Conservation (phyloP, 768 basidiomycete genomes). For the Mycena vulgaris region DNA sequence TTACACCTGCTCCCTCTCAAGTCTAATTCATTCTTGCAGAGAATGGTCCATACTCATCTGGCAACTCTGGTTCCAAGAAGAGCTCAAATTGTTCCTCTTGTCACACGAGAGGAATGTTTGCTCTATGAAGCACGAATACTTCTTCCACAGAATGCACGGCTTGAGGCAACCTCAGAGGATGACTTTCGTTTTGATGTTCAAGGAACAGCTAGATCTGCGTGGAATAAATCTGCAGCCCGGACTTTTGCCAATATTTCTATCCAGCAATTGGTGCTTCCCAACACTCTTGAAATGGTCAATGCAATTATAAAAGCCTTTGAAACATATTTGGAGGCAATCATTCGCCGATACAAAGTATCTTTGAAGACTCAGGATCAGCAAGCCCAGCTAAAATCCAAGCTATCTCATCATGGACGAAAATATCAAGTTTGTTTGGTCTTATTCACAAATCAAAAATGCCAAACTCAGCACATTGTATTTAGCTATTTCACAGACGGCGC, state of each 20-base stretch:
- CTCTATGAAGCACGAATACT: neutral
- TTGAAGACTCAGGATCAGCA: neutral
- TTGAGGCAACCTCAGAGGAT: slow-evolving; percentile 13
- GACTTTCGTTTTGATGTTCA: slow-evolving; percentile 21
- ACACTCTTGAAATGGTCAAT: slow-evolving; percentile 7
- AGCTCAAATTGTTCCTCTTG: neutral
- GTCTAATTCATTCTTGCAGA: neutral
- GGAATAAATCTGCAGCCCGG: slow-evolving; percentile 29
- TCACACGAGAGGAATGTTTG: neutral
- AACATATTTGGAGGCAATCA: slow-evolving; percentile 13
- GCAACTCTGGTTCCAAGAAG: neutral
- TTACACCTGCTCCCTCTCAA: too few species aligned
- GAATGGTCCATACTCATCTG: neutral
- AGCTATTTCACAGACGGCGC: slow-evolving; percentile 22
- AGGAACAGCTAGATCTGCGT: neutral
- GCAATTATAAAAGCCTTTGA: slow-evolving; percentile 4
- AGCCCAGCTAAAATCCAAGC: neutral
- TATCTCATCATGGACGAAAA: neutral
- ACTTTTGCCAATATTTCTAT: slow-evolving; percentile 22
- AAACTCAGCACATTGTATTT: neutral
- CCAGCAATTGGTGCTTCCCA: neutral
- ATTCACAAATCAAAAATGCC: neutral
- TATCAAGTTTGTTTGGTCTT: neutral
- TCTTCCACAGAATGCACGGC: too few species aligned
- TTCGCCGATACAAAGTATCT: neutral